phyloP scores from a whole-genome alignment of 2,329 filamentous ascomycete species.

The Leptographium wingfieldii region DNA sequence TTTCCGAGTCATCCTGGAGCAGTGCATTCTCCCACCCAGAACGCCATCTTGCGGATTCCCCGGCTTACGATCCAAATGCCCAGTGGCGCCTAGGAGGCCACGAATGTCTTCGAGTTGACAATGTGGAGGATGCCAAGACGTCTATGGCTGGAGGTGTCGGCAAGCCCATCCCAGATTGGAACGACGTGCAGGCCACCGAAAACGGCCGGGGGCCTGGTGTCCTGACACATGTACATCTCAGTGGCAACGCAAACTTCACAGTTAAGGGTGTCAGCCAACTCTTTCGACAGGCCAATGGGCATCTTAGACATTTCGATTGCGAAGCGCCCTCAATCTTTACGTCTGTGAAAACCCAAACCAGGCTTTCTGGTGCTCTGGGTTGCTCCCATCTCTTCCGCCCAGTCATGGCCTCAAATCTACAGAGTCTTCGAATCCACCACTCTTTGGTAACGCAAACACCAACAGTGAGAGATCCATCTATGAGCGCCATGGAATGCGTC shows the following conservation, averaged over 20 bases:
- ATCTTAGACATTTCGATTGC: slow-evolving; percentile 40
- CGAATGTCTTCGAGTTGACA: slow-evolving; percentile 19
- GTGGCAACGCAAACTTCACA: slow-evolving; percentile 32
- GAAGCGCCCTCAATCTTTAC: slow-evolving; percentile 25
- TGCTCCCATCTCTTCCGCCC: slow-evolving; percentile 37
- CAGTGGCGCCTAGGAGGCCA: slow-evolving; percentile 24
- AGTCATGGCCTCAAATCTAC: slow-evolving; percentile 39
- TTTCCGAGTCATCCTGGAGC: slow-evolving; percentile 36
- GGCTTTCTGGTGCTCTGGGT: slow-evolving; percentile 30
- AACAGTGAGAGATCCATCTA: slow-evolving; percentile 25
- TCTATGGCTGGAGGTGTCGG: slow-evolving; percentile 16
- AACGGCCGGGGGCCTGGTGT: slow-evolving; percentile 16
- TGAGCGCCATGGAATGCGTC: slow-evolving; percentile 23
- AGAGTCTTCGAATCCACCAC: slow-evolving; percentile 43
- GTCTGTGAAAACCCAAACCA: slow-evolving; percentile 6
- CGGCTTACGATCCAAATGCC: slow-evolving; percentile 22
- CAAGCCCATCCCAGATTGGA: slow-evolving; percentile 6
- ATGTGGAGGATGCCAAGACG: slow-evolving; percentile 19
- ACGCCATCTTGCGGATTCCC: slow-evolving; percentile 36
- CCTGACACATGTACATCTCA: slow-evolving; percentile 43
- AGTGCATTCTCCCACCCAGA: slow-evolving; percentile 30
- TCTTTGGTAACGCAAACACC: slow-evolving; percentile 45
- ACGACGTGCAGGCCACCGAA: slow-evolving; percentile 3
- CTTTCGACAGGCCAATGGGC: slow-evolving; percentile 28
- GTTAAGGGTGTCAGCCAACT: slow-evolving; percentile 28